phyloP scores from a whole-genome alignment of 2,329 filamentous ascomycete genomes.

The Lecanosticta acicola region DNA sequence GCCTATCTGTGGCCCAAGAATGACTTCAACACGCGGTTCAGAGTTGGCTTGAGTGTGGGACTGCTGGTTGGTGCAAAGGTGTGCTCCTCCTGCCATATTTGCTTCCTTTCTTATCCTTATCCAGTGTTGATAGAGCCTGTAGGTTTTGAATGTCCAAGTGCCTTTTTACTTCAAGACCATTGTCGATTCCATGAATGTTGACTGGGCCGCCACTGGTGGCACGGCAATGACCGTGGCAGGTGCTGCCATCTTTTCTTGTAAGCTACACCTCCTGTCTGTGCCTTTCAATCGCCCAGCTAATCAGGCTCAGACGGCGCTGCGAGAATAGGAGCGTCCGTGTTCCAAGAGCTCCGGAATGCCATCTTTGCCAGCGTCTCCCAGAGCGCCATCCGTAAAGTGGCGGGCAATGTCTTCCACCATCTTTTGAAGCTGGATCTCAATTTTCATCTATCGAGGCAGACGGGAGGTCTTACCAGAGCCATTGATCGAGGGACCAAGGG shows the following conservation, averaged over 20 bases:
- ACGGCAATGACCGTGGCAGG: conserved; percentile 85
- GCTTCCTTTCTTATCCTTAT: conserved; percentile 6
- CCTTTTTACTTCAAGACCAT: conserved; percentile 99
- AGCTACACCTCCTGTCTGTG: not conserved
- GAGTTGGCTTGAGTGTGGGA: conserved; percentile 77
- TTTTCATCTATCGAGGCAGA: conserved; percentile 92
- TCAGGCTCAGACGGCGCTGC: conserved; percentile 63
- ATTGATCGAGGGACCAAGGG: conserved; percentile 97
- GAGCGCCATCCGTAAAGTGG: conserved; percentile 88
- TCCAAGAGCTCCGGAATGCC: conserved; percentile 91
- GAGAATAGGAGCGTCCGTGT: conserved; percentile 79
- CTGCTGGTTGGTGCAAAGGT: conserved; percentile 84
- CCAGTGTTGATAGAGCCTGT: conserved; percentile 33
- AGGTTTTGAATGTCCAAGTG: conserved; percentile 87
- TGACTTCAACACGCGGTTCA: conserved; percentile 71
- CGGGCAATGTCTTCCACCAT: conserved; percentile 87
- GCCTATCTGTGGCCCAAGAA: conserved; percentile 93
- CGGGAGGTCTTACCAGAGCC: conserved; percentile 84
- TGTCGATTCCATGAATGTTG: conserved; percentile 95
- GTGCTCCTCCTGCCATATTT: conserved; percentile 19
- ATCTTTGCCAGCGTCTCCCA: conserved; percentile 96
- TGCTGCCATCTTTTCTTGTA: conserved; percentile 73
- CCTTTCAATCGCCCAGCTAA: not conserved
- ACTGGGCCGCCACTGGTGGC: conserved; percentile 78
- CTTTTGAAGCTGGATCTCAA: conserved; percentile 80